These are phyloP conservation scores for Xylaria digitata DNA, from an alignment of 2,329 filamentous ascomycete species.

Conservation along the genomic window DNA sequence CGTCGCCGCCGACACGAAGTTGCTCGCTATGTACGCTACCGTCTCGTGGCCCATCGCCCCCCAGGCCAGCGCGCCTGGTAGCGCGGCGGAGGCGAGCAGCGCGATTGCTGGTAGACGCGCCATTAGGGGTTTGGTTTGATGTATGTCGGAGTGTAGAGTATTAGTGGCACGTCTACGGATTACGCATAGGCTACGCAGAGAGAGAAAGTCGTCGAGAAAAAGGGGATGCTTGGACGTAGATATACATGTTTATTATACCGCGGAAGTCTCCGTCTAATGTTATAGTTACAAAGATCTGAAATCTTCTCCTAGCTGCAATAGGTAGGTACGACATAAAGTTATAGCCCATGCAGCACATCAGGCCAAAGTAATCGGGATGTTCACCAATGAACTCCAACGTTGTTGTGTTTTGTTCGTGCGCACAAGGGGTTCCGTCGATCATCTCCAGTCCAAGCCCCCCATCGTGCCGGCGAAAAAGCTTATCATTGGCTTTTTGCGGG, in stretches of 20 bases:
- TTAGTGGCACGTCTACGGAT: not conserved
- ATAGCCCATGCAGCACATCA: not conserved
- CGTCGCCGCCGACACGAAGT: slow-evolving; percentile 59
- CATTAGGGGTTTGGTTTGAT: slow-evolving; percentile 40
- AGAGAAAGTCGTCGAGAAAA: slow-evolving; percentile 20
- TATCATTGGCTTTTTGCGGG: slow-evolving; percentile 31
- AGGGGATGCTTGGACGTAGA: not conserved
- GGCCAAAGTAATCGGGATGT: slow-evolving; percentile 3
- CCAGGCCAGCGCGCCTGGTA: slow-evolving; percentile 52
- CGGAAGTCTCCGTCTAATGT: not conserved
- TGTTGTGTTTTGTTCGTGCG: no score
- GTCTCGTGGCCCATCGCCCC: slow-evolving; percentile 62
- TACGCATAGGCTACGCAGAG: not conserved
- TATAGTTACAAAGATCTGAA: not conserved
- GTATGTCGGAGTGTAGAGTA: not conserved
- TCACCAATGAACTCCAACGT: no score
- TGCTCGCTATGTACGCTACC: slow-evolving; percentile 64
- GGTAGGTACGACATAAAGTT: slow-evolving; percentile 22
- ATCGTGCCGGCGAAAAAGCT: slow-evolving; percentile 31
- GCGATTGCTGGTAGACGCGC: slow-evolving; percentile 38
- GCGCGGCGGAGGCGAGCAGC: slow-evolving; percentile 39
- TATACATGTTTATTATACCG: not conserved
- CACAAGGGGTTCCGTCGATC: not conserved
- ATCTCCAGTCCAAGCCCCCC: not conserved
- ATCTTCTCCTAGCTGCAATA: slow-evolving; percentile 21